Percentiles rank a stretch among this genome's conserved stretches.
phyloP scores from a whole-genome alignment of 2,329 filamentous ascomycete genomes.

The Ophiostoma triangulosporum region DNA sequence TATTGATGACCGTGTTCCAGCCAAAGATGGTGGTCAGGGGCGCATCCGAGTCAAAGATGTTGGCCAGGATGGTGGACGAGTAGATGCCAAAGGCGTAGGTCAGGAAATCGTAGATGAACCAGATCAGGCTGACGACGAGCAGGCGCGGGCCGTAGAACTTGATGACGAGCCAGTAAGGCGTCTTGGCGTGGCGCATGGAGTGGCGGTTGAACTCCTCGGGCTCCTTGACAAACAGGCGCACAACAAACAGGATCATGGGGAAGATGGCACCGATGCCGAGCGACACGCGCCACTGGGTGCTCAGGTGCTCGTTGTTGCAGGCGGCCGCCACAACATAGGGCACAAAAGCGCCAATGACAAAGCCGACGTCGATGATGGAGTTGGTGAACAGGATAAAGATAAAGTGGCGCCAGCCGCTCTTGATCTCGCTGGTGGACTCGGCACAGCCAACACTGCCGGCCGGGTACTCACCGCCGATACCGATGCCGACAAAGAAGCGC shows the following conservation, averaged over 20 bases:
- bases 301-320: constrained; percentile 46
- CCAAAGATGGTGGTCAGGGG: constrained; percentile 68
- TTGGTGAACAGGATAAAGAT: constrained; percentile 61
- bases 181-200: constrained; percentile 49
- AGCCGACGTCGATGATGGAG: constrained; percentile 40
- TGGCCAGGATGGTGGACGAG: constrained; percentile 57
- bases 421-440: constrained; percentile 73
- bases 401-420: constrained; percentile 65
- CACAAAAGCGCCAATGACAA: constrained; percentile 67
- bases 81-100: constrained; percentile 80
- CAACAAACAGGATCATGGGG: constrained; percentile 53
- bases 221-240: constrained; percentile 63
- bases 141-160: constrained; percentile 64
- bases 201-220: constrained; percentile 64
- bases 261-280: constrained; percentile 70
- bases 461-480: constrained; percentile 73
- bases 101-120: constrained; percentile 82
- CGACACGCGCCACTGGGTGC: constrained; percentile 69
- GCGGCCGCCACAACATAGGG: constrained; percentile 48
- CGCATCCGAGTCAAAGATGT: constrained; percentile 40
- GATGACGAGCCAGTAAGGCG: constrained; percentile 40
- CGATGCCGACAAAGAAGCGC: constrained; percentile 67
- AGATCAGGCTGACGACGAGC: constrained; percentile 57
- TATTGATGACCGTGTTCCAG: constrained; percentile 78
- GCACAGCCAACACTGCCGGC: constrained; percentile 74